Percentiles rank a stretch among this genome's conserved stretches.
Conservation (phyloP, 2,329 filamentous ascomycete species). For the Apiospora arundinis region DNA sequence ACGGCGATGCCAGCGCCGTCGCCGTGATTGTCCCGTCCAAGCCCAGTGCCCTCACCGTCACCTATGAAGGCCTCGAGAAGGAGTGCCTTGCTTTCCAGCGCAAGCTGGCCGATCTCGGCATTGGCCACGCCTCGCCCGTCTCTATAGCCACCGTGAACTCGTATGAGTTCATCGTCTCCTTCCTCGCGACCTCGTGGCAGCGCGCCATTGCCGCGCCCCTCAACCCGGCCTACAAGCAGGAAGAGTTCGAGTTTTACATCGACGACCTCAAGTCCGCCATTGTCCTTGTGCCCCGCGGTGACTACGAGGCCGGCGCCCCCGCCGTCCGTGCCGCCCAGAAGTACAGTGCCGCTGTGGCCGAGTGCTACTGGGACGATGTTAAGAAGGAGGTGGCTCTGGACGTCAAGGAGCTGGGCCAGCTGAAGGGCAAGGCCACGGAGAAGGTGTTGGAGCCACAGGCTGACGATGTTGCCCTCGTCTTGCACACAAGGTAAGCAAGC, state of each 20-base stretch:
- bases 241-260: conserved; percentile 92
- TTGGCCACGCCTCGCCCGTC: conserved; percentile 72
- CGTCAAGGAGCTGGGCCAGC: conserved; percentile 76
- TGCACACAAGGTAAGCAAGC: conserved; percentile 70
- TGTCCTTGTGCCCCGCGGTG: conserved; percentile 76
- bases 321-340: conserved; percentile 79
- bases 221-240: conserved; percentile 87
- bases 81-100: conserved; percentile 76
- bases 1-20: conserved; percentile 50
- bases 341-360: conserved; percentile 84
- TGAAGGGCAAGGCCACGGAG: conserved; percentile 53
- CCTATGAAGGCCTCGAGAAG: conserved; percentile 69
- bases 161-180: conserved; percentile 87
- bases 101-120: conserved; percentile 78
- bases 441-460: conserved; percentile 59
- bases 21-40: conserved; percentile 79
- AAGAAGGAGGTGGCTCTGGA: conserved; percentile 74
- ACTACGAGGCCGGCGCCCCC: conserved; percentile 69
- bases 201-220: conserved; percentile 84
- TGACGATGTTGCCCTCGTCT: conserved; percentile 81
- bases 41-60: conserved; percentile 66
- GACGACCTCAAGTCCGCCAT: conserved; percentile 83
- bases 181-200: conserved; percentile 86
- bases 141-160: conserved; percentile 86
- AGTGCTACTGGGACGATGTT: conserved; percentile 78